These are phyloP conservation scores for Salix koriyanagi DNA, from an alignment of 345 rosid species.

Conservation along the genomic window DNA sequence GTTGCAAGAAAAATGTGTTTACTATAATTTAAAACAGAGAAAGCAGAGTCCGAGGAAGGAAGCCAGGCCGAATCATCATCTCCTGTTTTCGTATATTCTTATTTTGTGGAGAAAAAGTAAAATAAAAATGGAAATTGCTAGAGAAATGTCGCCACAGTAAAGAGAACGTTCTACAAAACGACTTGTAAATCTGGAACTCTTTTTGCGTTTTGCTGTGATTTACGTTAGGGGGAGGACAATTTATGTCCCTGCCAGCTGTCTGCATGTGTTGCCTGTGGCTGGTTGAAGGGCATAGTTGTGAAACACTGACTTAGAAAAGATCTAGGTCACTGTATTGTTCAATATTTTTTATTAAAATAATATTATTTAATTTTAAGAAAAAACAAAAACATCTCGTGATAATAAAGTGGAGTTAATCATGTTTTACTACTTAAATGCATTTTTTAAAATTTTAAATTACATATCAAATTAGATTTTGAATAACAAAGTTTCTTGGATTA, in stretches of 20 bases:
- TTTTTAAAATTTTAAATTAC: no score
- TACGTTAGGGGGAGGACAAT: not conserved
- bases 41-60: slow-evolving; percentile 3
- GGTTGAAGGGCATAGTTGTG: no score
- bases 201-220: not conserved
- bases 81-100: not conserved
- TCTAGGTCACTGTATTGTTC: no score
- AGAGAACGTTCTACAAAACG: not conserved
- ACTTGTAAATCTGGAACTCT: not conserved
- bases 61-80: not conserved
- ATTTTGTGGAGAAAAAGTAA: not conserved
- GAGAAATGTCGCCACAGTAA: not conserved
- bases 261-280: not conserved
- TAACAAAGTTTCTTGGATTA: no score
- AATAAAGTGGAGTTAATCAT: no score
- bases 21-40: not conserved
- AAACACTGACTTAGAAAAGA: no score
- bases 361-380: no score
- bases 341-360: no score
- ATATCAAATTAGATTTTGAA: no score
- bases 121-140: not conserved
- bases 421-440: no score
- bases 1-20: slow-evolving; percentile 21
- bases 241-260: not conserved
- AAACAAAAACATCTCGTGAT: no score